These are phyloP conservation scores for Arabidopsis thaliana DNA, from an alignment of 345 rosid genomes.

Conservation along the genomic window DNA sequence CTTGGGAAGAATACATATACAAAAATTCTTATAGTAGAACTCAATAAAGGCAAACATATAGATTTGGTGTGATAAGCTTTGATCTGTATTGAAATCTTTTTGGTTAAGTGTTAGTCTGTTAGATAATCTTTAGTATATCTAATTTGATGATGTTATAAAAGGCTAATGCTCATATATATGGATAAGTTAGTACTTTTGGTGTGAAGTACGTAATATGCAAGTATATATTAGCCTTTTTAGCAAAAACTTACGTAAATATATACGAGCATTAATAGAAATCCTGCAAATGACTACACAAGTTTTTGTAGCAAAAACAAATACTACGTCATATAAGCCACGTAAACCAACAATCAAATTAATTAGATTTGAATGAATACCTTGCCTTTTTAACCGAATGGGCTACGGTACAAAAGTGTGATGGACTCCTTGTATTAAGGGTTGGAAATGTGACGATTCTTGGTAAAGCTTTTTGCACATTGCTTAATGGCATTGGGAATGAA, in stretches of 20 bases:
- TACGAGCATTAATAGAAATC: too few relatives aligned
- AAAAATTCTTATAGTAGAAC: neutral
- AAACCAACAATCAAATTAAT: conserved; percentile 1
- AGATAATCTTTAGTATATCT: neutral
- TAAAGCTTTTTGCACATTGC: conserved; percentile 41
- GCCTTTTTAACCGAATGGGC: conserved; percentile 25
- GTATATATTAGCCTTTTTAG: too few relatives aligned
- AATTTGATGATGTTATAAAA: neutral
- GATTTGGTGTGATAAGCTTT: neutral
- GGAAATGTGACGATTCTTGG: conserved; percentile 28
- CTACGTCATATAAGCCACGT: conserved; percentile 10
- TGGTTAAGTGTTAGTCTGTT: neutral
- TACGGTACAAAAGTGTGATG: conserved; percentile 37
- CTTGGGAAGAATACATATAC: neutral
- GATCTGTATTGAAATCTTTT: neutral
- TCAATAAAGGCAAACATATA: neutral
- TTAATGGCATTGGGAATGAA: conserved; percentile 48
- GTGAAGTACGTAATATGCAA: neutral
- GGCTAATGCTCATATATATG: neutral
- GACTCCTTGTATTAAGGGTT: conserved; percentile 46
- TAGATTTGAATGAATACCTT: conserved; percentile 1
- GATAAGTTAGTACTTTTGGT: neutral
- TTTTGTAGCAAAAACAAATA: neutral
- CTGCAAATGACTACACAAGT: neutral
- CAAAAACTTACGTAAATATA: too few relatives aligned